These are phyloP conservation scores for Adansonia madagascariensis DNA, from an alignment of 441 rosid species.

Conservation along the genomic window DNA sequence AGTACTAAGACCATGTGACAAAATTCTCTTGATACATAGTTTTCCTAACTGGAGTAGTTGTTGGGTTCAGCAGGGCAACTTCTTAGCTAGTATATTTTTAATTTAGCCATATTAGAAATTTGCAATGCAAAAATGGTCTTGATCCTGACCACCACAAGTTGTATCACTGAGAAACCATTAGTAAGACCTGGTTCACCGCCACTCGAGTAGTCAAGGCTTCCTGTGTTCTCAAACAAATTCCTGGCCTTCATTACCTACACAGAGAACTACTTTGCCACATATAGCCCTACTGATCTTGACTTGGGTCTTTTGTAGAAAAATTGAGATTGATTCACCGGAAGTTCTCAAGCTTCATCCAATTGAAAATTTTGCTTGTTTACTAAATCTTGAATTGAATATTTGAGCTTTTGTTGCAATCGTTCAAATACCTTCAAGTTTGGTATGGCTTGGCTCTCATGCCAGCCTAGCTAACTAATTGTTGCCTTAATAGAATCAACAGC, in stretches of 20 bases:
- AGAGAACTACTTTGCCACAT: not conserved
- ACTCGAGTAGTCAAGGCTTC: not conserved
- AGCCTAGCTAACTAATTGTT: slow-evolving; percentile 1
- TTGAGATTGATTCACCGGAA: not conserved
- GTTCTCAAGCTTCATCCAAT: not conserved
- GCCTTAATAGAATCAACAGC: not conserved
- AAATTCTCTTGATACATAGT: not conserved
- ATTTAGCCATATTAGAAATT: not conserved
- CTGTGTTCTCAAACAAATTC: not conserved
- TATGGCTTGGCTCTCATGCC: not conserved
- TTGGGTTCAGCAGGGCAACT: not conserved
- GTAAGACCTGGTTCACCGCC: not conserved
- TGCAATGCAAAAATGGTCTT: not conserved
- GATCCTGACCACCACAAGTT: not conserved
- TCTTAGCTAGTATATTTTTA: not conserved
- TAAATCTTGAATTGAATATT: not conserved
- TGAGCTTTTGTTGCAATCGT: slow-evolving; percentile 5
- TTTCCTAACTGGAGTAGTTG: slow-evolving; percentile 4
- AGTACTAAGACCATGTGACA: not conserved
- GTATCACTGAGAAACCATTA: not conserved
- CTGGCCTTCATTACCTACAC: not conserved
- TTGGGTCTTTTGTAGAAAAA: not conserved
- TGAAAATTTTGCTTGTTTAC: not conserved
- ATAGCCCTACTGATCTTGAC: not conserved
- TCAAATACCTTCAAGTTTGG: slow-evolving; percentile 8